phyloP scores from a whole-genome alignment of 352 stramenopile genomes.

The Globisporangium cylindrosporum region DNA sequence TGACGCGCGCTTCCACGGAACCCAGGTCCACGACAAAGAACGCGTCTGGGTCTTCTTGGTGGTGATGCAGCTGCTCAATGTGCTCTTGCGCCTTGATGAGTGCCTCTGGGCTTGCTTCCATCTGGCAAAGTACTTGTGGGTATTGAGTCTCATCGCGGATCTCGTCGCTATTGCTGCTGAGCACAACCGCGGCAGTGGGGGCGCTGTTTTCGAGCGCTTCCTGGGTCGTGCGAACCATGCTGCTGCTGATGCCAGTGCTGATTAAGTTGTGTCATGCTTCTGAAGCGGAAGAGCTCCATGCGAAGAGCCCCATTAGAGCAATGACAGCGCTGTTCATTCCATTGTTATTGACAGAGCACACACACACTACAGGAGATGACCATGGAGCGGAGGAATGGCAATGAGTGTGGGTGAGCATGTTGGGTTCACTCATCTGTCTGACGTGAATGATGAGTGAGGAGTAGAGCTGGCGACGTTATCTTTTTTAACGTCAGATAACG shows the following conservation, averaged over 20 bases:
- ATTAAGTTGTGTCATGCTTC: background rate
- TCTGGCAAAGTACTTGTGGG: slow-evolving; percentile 3
- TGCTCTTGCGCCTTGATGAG: slow-evolving; percentile 29
- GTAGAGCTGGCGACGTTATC: too few species aligned
- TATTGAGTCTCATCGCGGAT: background rate
- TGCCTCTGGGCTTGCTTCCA: slow-evolving; percentile 7
- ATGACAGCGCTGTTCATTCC: background rate
- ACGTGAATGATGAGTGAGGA: background rate
- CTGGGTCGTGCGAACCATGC: slow-evolving; percentile 2
- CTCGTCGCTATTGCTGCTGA: background rate
- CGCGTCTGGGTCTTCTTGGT: slow-evolving; percentile 47
- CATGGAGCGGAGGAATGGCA: background rate
- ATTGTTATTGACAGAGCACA: background rate
- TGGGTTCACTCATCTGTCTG: background rate
- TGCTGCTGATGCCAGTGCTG: background rate
- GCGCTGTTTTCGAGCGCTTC: slow-evolving; percentile 13
- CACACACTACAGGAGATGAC: background rate
- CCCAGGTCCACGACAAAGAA: slow-evolving; percentile 88
- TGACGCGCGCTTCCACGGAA: slow-evolving; percentile 68
- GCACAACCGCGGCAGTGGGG: slow-evolving; percentile 1
- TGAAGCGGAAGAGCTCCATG: background rate
- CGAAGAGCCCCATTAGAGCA: background rate
- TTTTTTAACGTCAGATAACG: too few species aligned
- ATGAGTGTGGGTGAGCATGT: background rate
- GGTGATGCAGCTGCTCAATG: slow-evolving; percentile 14